phyloP scores from a whole-genome alignment of 176 grass and related monocot species.

The Zea luxurians region DNA sequence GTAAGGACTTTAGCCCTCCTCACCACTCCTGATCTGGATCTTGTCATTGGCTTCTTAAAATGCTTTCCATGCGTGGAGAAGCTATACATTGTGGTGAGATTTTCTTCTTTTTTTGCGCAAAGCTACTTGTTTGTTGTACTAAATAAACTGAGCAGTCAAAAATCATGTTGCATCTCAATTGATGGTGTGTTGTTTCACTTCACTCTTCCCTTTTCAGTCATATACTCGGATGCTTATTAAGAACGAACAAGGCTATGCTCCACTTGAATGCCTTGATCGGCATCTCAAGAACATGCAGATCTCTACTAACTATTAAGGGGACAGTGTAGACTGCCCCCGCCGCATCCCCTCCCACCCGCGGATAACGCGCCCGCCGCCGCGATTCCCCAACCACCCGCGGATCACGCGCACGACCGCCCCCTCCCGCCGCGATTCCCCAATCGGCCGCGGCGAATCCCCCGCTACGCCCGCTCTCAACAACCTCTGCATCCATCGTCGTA shows the following conservation, averaged over 20 bases:
- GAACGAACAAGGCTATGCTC: neutral
- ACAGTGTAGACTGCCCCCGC: too few relatives aligned
- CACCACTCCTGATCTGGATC: neutral
- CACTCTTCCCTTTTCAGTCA: neutral
- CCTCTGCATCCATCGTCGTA: too few relatives aligned
- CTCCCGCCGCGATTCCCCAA: too few relatives aligned
- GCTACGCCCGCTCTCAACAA: too few relatives aligned
- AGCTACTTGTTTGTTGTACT: neutral
- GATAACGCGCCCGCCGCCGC: too few relatives aligned
- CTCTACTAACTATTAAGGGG: too few relatives aligned
- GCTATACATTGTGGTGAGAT: neutral
- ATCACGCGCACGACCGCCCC: too few relatives aligned
- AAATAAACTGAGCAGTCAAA: neutral
- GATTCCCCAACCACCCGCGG: too few relatives aligned
- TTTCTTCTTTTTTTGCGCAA: neutral
- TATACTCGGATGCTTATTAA: neutral
- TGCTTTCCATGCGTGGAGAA: constrained; percentile 9
- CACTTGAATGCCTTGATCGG: neutral
- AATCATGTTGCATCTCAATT: neutral
- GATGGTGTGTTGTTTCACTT: neutral
- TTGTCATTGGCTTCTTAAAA: neutral
- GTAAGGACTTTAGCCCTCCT: neutral
- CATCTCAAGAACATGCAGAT: neutral
- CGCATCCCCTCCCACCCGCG: too few relatives aligned
- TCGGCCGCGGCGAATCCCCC: too few relatives aligned